A percentile compares a stretch with the other conserved stretches of the same genome.
phyloP scores from a whole-genome alignment of 257 asterid genomes.

The Phtheirospermum japonicum region DNA sequence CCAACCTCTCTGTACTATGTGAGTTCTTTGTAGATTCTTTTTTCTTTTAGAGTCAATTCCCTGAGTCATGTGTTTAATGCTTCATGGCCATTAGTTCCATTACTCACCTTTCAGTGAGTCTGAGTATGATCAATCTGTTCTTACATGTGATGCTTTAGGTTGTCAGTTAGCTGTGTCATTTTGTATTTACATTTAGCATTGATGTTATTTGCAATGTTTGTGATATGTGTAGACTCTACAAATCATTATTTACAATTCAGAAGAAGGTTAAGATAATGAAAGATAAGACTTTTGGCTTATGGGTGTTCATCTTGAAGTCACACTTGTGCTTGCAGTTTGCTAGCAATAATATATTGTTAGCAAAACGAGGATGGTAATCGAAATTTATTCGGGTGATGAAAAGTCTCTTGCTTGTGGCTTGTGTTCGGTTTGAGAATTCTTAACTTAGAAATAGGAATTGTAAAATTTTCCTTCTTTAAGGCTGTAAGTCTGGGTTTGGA shows the following conservation, averaged over 20 bases:
- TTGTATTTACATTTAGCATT: background rate
- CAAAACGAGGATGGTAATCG: background rate
- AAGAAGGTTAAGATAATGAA: slow-evolving; percentile 13
- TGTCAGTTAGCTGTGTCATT: too few species aligned
- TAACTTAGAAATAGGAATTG: background rate
- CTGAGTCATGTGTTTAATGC: background rate
- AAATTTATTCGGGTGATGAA: background rate
- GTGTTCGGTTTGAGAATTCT: background rate
- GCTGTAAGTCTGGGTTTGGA: slow-evolving; percentile 6
- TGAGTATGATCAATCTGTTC: background rate
- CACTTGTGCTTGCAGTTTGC: background rate
- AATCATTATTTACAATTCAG: slow-evolving; percentile 4
- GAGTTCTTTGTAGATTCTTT: slow-evolving; percentile 32
- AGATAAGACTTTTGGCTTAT: background rate
- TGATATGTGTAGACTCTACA: background rate
- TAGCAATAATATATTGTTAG: background rate
- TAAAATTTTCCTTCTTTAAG: slow-evolving; percentile 5
- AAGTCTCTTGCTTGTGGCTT: background rate
- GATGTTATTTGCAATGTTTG: background rate
- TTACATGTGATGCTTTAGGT: slow-evolving; percentile 16
- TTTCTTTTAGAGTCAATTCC: background rate
- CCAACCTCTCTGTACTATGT: slow-evolving; percentile 82
- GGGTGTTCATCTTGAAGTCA: slow-evolving; percentile 10
- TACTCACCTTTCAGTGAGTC: background rate
- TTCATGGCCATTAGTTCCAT: too few species aligned